Base-by-base conservation (phyloP, 495 filamentous ascomycete species). In the Penicillium verhagenii region DNA sequence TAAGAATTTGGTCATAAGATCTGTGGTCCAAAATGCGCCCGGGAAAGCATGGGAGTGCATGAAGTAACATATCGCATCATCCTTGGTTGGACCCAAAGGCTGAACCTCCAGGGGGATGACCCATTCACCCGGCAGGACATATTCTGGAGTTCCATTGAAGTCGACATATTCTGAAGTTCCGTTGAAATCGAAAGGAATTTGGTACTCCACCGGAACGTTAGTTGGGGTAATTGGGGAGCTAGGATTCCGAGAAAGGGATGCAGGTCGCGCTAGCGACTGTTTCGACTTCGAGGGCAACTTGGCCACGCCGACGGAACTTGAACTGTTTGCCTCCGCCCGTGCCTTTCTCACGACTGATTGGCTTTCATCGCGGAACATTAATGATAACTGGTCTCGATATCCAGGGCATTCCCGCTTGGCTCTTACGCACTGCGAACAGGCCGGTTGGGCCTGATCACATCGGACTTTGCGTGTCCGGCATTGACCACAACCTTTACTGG, bases 331-430 rank as follows among this genome's bases (percentile, higher is more conserved):
- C 26, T 59, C 65, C 9, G 79, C 79, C 46, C 78, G 79, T 38
- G 82, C 84, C 67, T 87, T 90, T 53, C 78, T 78, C 53, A 83
- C 80, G 42, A 90, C 84, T 56, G 83, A 79, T 49, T 79, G 78
- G 64, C 85, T 90, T 65, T 91, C 84, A 61, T 90, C 84, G 24
- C 86, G 83, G 65, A 91, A 91, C 77, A 88, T 82, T 38, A 90
- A 70, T 39, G 86, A 84, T 31, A 86, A 66, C 49, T 84, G 78
- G 50, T 89, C 86, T 50, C 86, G 78, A 61, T 91, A 91, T 21
- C 87, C 87, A 47, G 84, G 83, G 60, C 87, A 91, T 57, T 71
- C 69, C 60, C 84, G 78, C 54, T 82, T 79, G 43, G 85, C 83
- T 54, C 86, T 87, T 60, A 73, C 60, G 60, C 87, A 90, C 63